Evolutionary conservation across 345 rosid species (phyloP), one percentile per base, ranked within the genome.

Genomic region (Salix udensis): DNA sequence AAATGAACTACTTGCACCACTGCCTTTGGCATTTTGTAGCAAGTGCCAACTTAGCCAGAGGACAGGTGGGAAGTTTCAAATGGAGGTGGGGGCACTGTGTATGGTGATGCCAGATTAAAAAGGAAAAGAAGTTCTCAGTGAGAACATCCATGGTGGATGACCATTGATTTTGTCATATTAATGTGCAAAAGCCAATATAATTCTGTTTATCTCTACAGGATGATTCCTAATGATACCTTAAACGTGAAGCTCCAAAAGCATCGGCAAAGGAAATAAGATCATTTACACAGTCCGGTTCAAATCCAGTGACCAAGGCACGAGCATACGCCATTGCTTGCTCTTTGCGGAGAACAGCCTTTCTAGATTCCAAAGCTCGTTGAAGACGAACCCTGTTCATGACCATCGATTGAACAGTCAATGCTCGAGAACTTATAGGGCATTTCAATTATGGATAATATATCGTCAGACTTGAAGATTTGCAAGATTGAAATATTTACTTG

Each of bases 241-340:
- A 84, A 70, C 99, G 99, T 5, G 86, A 84, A 86, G 98, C 99
- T 80, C 97, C 97, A 82, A 96, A 96, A 75, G 96, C 90, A 86
- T 96, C 94, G 0, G 97, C 88, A 74, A 96, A 96, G 64, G 87
- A 86, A 66, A 93, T 84, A 67, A 96, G 97, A 76, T 96, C 90
- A 78, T 85, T 91, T 80, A 93, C 77, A 79, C 72, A 80, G 44
- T 90, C 94, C 58, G 87, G 76, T 73, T 93, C 97, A 80, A 89
- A 96, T 69, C 99, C 98, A 68, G 91, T 92, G 78, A 96, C 97
- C 77, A 96, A 73, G 74, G 98, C 96, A 73, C 97, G 89, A 21
- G 98, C 98, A 78, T 93, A 96, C 50, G 98, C 98, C 99, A 96
- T 96, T 65, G 97, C 99, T 84, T 96, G 99, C 86, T 96, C 99